phyloP scores from a whole-genome alignment of 108 stramenopile species.

The Epipyxis sp. region DNA sequence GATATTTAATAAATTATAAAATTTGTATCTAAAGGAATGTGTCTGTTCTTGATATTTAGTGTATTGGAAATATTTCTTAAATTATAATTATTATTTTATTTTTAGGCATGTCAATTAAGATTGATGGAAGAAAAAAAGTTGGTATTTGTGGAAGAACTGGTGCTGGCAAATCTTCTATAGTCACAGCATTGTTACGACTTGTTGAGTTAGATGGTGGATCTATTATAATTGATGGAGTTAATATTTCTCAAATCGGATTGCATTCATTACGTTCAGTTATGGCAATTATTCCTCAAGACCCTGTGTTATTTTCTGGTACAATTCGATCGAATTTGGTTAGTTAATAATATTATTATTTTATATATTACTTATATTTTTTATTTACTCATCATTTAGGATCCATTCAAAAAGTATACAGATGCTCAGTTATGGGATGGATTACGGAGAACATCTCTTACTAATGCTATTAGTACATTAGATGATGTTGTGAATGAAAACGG shows the following conservation, averaged over 20 bases:
- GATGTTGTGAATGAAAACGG: slow-evolving; percentile 78
- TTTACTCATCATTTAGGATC: too few species aligned
- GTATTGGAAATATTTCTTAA: slow-evolving; percentile 16
- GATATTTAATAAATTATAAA: too few species aligned
- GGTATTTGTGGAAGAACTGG: slow-evolving; percentile 64
- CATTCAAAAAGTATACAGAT: slow-evolving; percentile 59
- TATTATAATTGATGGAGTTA: slow-evolving; percentile 79
- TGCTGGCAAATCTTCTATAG: slow-evolving; percentile 59
- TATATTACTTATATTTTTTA: too few species aligned
- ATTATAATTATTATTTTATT: neutral
- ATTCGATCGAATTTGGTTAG: slow-evolving; percentile 69
- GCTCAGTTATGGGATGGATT: slow-evolving; percentile 72
- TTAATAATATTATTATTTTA: too few species aligned
- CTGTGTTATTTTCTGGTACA: slow-evolving; percentile 83
- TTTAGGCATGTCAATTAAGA: neutral
- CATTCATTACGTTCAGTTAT: slow-evolving; percentile 69
- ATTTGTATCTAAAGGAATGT: neutral
- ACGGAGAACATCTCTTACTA: neutral
- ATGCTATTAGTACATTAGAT: slow-evolving; percentile 48
- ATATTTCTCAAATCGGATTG: slow-evolving; percentile 73
- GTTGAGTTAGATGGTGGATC: slow-evolving; percentile 71
- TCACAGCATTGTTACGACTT: slow-evolving; percentile 75
- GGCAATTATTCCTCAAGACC: slow-evolving; percentile 91
- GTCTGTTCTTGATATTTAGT: slow-evolving; percentile 7
- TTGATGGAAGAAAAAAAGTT: slow-evolving; percentile 39